These are phyloP conservation scores for Geum urbanum DNA, from an alignment of 306 rosid species.

Conservation along the genomic window DNA sequence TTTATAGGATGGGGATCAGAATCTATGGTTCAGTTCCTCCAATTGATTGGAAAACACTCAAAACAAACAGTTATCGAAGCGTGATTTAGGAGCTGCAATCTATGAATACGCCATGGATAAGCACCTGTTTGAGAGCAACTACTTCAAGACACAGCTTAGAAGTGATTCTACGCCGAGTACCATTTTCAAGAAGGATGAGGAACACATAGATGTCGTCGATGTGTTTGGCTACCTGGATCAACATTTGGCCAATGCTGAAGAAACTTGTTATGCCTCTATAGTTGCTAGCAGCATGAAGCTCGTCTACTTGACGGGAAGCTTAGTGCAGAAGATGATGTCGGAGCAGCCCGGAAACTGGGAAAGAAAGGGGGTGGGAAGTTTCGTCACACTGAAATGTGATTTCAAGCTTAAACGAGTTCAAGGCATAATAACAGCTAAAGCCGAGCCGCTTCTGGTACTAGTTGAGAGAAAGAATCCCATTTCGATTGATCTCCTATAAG, in stretches of 20 bases:
- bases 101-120: slow-evolving; percentile 40
- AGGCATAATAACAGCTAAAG: slow-evolving; percentile 3
- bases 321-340: background rate
- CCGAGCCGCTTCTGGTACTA: slow-evolving; percentile 38
- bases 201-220: slow-evolving; percentile 20
- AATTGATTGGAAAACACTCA: no score
- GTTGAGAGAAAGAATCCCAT: slow-evolving; percentile 28
- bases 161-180: slow-evolving; percentile 45
- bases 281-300: background rate
- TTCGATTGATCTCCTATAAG: slow-evolving; percentile 47
- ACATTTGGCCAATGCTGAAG: slow-evolving; percentile 33
- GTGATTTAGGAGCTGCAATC: slow-evolving; percentile 29
- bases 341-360: background rate
- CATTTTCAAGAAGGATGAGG: slow-evolving; percentile 35
- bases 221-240: slow-evolving; percentile 31
- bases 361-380: slow-evolving; percentile 3
- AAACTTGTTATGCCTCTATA: slow-evolving; percentile 16
- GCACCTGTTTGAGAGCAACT: slow-evolving; percentile 33
- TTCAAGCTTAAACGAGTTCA: background rate
- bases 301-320: background rate
- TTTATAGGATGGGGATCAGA: slow-evolving; percentile 59
- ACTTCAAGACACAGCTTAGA: slow-evolving; percentile 31
- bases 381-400: background rate
- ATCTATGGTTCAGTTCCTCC: slow-evolving; percentile 52
- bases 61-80: slow-evolving; percentile 35